phyloP scores from a whole-genome alignment of 148 eudicot genomes.

The Rhododendron williamsianum region DNA sequence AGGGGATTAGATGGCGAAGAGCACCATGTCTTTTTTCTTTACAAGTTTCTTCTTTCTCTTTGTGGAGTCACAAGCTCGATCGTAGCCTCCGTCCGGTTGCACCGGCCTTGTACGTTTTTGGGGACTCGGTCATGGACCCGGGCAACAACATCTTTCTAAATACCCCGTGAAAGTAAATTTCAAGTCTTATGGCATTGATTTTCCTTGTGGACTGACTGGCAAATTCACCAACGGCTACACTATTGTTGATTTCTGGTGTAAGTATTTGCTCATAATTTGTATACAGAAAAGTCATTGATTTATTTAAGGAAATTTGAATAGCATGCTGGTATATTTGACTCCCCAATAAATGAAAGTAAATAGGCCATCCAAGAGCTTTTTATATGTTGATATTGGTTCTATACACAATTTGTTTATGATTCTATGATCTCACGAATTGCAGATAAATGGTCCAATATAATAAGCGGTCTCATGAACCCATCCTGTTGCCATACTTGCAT shows the following conservation, averaged over 20 bases:
- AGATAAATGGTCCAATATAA: neutral
- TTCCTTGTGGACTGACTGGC: neutral
- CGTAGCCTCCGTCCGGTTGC: neutral
- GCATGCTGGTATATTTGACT: too few relatives aligned
- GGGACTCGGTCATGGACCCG: constrained; percentile 2
- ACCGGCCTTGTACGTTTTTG: constrained; percentile 14
- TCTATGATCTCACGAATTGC: neutral
- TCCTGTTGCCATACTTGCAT: constrained; percentile 4
- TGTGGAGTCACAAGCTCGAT: neutral
- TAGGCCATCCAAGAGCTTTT: too few relatives aligned
- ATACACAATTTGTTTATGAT: neutral
- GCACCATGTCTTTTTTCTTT: neutral
- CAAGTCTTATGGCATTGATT: constrained; percentile 7
- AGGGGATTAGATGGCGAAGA: neutral
- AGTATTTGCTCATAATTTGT: neutral
- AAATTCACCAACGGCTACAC: neutral
- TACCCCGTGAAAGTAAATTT: neutral
- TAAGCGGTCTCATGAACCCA: neutral
- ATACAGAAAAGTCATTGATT: neutral
- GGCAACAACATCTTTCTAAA: neutral
- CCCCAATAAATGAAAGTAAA: too few relatives aligned
- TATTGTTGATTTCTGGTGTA: constrained; percentile 11
- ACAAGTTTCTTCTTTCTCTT: constrained; percentile 2
- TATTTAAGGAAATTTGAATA: neutral
- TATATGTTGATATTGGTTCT: neutral